A percentile compares a stretch with the other conserved stretches of the same genome.
Evolutionary conservation across 2,329 filamentous ascomycete species (phyloP).

Genomic region (Botrytis paeoniae): DNA sequence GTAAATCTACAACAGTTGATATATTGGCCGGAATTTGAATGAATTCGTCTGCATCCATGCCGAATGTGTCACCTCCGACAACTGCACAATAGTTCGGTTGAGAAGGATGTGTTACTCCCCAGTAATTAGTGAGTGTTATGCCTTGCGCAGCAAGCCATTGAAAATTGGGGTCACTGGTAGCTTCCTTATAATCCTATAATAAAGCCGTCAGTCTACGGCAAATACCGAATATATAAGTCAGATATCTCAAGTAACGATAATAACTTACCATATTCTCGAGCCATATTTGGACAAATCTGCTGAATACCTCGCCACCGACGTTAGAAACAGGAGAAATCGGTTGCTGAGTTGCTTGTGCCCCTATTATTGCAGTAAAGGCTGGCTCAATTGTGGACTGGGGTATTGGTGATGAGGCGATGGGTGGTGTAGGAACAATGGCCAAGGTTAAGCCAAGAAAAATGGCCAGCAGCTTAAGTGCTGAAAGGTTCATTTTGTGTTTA

Average conservation of each 20-base stretch:
- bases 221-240: neutral
- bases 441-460: neutral
- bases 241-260: neutral
- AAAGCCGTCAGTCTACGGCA: neutral
- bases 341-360: slow-evolving; percentile 45
- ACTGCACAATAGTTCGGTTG: slow-evolving; percentile 62
- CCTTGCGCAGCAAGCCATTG: slow-evolving; percentile 51
- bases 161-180: slow-evolving; percentile 42
- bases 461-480: neutral
- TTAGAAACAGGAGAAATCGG: slow-evolving; percentile 46
- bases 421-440: neutral
- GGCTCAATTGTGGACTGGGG: slow-evolving; percentile 26
- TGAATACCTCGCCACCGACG: slow-evolving; percentile 53
- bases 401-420: neutral
- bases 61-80: slow-evolving; percentile 55
- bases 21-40: slow-evolving; percentile 43
- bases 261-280: slow-evolving; percentile 52
- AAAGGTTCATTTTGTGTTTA: neutral
- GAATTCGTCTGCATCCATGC: slow-evolving; percentile 53
- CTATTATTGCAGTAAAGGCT: slow-evolving; percentile 36
- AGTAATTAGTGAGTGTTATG: slow-evolving; percentile 53
- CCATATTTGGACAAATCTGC: slow-evolving; percentile 60
- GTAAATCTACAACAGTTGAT: slow-evolving; percentile 48
- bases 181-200: slow-evolving; percentile 20
- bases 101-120: slow-evolving; percentile 55